Base-by-base conservation (phyloP, 257 asterid genomes). In the Gentiana straminea region DNA sequence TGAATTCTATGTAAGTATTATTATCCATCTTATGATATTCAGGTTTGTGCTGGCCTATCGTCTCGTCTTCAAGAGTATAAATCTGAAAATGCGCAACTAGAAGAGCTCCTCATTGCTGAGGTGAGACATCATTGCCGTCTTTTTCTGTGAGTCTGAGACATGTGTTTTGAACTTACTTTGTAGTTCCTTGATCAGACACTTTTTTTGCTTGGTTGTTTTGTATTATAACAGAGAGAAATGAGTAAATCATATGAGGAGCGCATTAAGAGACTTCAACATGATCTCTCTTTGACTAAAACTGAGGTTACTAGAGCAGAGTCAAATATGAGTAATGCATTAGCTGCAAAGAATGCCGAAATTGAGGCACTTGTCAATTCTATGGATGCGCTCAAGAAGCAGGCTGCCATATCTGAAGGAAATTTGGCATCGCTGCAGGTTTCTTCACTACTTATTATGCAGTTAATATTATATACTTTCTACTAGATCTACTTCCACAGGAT, bases 21-120 rank as follows among this genome's bases (percentile, higher is more conserved):
- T 43, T 15, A 43, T 56, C 10, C 13, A 41, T 24, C 24, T 24
- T 24, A 24, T 24, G 24, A 24, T 68, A 43, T 54, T 64, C 83
- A 92, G 97, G 93, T 92, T 67, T 92, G 99, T 73, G 97, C 99
- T 54, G 99, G 99, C 63, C 95, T 92, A 63, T 92, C 99, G 61
- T 79, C 95, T 54, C 99, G 99, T 66, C 85, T 92, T 58, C 97
- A 92, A 74, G 99, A 92, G 76, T 83, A 83, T 71, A 92, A 92
- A 80, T 92, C 95, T 67, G 97, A 92, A 83, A 92, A 86, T 81
- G 86, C 97, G 63, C 99, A 88, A 75, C 53, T 92, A 63, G 99
- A 92, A 68, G 97, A 92, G 81, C 97, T 92, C 74, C 94, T 92
- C 45, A 38, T 79, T 55, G 91, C 92, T 44, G 99, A 92, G 97